Evolutionary conservation across 1,139 yeast species (phyloP), one percentile per base, ranked within the genome.

Genomic region (Taphrina pruni): DNA sequence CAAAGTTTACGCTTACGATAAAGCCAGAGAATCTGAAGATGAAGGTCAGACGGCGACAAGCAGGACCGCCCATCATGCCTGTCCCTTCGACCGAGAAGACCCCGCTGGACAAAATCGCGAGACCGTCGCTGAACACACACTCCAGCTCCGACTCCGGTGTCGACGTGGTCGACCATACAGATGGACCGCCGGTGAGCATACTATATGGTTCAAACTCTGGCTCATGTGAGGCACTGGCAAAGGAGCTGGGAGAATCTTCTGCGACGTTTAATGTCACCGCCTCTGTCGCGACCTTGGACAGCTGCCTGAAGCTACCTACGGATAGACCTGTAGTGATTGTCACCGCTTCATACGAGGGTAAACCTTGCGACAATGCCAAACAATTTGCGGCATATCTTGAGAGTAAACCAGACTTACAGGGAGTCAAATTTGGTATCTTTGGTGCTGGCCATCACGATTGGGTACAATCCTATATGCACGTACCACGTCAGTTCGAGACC

Each of bases 381-480:
- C 69, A 60, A 50, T 66, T 66, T 54, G 69, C 65, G 9, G 65
- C 65, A 17, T 66, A 61, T 38, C 43, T 66, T 12, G 65, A 52
- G 20, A 50, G 60, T 43, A 52, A 52, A 12, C 66, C 66, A 11
- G 60, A 62, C 45, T 55, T 66, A 41, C 41, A 36, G 32, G 69
- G 60, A 20, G 69, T 66, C 41, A 43, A 60, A 43, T 66, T 60
- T 35, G 54, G 60, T 14, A 55, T 66, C 60, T 66, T 66, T 54
- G 69, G 69, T 36, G 65, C 66, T 12, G 69, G 69, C 21, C 69
- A 66, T 50, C 69, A 66, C 48, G 69, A 66, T 39, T 66, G 69
- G 69, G 65, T 54, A 9, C 66, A 66, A 35, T 56, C 66, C 39
- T 60, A 51, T 12, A 64, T 60, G 51, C 65, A 55, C 39, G 58